Base-by-base conservation (phyloP, 2,329 filamentous ascomycete genomes). In the Rutstroemia sp. region DNA sequence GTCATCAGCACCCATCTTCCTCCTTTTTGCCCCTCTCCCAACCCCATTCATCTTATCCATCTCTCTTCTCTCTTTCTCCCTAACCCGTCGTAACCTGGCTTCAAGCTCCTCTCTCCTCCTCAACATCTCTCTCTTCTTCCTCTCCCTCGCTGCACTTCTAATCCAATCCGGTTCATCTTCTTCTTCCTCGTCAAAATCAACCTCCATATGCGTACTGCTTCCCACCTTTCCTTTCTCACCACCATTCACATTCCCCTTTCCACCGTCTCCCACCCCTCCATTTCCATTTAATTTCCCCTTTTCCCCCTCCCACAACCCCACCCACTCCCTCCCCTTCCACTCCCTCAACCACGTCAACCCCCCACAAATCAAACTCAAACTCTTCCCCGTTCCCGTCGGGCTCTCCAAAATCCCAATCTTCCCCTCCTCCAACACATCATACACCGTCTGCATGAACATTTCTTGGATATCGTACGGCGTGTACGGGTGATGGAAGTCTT, bases 331-430 rank as follows among this genome's bases (percentile, higher is more conserved):
- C 54, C 48, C 55, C 73, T 87, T 87, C 66, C 86, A 77, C 57
- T 88, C 80, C 58, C 86, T 80, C 12, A 89, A 73, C 86, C 86
- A 89, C 2, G 86, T 88, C 63, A 89, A 68, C 17, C 86, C 81
- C 48, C 80, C 83, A 70, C 86, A 89, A 57, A 89, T 87, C 51
- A 89, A 71, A 69, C 86, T 88, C 49, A 89, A 65, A 1, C 86
- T 88, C 75, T 89, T 89, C 45, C 86, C 86, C 71, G 74, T 78
- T 72, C 86, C 86, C 53, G 86, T 89, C 16, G 86, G 86, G 44
- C 84, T 87, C 66, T 89, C 86, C 61, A 89, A 84, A 48, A 89
- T 85, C 21, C 83, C 86, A 51, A 89, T 76, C 67, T 84, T 83
- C 37, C 81, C 78, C 39, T 82, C 71, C 63, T 88, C 82, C 48